Evolutionary conservation across 2,329 filamentous ascomycete species (phyloP).

Genomic region (Cercospora brassicicola): DNA sequence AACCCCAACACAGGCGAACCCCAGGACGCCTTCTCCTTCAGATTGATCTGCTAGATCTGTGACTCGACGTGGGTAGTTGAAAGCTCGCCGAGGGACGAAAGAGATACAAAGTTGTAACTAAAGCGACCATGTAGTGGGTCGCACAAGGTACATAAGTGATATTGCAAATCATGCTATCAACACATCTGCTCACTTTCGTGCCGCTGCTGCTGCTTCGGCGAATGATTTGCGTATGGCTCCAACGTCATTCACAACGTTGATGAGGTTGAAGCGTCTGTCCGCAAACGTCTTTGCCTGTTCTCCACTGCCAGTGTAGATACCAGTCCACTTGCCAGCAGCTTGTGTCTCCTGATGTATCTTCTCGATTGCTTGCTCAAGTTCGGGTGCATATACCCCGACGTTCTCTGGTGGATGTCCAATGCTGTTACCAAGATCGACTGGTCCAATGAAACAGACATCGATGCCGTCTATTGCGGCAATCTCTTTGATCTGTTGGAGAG

Average conservation of each 20-base stretch:
- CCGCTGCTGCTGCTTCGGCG: slow-evolving; percentile 32
- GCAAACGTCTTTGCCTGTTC: slow-evolving; percentile 55
- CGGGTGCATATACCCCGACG: slow-evolving; percentile 48
- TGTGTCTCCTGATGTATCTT: slow-evolving; percentile 54
- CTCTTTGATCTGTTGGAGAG: slow-evolving; percentile 45
- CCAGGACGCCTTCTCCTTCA: neutral
- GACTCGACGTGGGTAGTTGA: neutral
- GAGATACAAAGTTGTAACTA: neutral
- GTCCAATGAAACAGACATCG: slow-evolving; percentile 53
- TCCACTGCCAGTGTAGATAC: slow-evolving; percentile 57
- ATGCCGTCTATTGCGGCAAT: slow-evolving; percentile 55
- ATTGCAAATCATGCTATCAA: neutral
- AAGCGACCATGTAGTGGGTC: neutral
- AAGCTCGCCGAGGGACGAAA: too few species aligned
- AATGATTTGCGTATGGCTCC: slow-evolving; percentile 34
- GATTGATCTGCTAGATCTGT: neutral
- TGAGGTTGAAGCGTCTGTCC: slow-evolving; percentile 57
- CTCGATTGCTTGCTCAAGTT: slow-evolving; percentile 54
- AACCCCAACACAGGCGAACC: neutral
- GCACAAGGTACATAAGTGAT: neutral
- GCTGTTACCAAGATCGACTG: slow-evolving; percentile 59
- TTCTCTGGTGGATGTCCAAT: slow-evolving; percentile 55
- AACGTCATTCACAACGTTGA: slow-evolving; percentile 43
- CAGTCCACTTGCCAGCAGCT: slow-evolving; percentile 54
- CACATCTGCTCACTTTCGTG: slow-evolving; percentile 17